Base-by-base conservation (phyloP, 306 rosid genomes). In the Begonia masoniana region DNA sequence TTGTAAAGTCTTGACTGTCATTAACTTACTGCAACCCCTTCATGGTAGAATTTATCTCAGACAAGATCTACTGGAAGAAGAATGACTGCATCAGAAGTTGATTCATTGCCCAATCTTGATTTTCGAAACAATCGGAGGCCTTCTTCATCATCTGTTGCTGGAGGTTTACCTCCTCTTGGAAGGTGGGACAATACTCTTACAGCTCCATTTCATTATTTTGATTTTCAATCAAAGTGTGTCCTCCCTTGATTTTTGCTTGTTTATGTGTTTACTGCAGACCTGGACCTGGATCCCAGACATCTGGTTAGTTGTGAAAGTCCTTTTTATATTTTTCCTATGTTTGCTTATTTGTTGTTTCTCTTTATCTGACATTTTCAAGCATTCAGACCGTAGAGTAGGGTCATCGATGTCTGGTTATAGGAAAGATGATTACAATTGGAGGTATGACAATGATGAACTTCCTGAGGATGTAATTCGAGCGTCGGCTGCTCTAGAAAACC, bases 111-210 rank as follows among this genome's bases (percentile, higher is more conserved):
- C 50, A 81, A 68, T 74, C 49, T 80, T 6, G 99, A 91, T 17
- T 75, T 92, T 56, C 76, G 88, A 58, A 86, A 74, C 70, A 41
- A 52, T 61, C 77, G 96, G 45, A 81, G 99, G 63, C 94, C 94
- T 68, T 89, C 39, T 31, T 31, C 96, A 13, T 88, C 99, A 47
- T 79, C 96, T 76, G 95, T 92, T 71, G 95, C 74, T 5, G 85
- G 95, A 45, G 96, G 99, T 70, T 78, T 92, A 50, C 99, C 96
- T 59, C 99, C 99, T 15, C 74, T 82, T 13, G 96, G 95, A 83
- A 92, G 99, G 99, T 92, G 60, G 63, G 54, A 10, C 56, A 52
- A 54, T 15, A 61, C 17, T 51, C 41, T 49, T 51, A 60, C 31
- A 63, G 15, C 56, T 53, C 58, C 49, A 50, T 52, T 74, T 57